phyloP scores from a whole-genome alignment of 2,329 filamentous ascomycete genomes.

The Talaromyces verruculosus region DNA sequence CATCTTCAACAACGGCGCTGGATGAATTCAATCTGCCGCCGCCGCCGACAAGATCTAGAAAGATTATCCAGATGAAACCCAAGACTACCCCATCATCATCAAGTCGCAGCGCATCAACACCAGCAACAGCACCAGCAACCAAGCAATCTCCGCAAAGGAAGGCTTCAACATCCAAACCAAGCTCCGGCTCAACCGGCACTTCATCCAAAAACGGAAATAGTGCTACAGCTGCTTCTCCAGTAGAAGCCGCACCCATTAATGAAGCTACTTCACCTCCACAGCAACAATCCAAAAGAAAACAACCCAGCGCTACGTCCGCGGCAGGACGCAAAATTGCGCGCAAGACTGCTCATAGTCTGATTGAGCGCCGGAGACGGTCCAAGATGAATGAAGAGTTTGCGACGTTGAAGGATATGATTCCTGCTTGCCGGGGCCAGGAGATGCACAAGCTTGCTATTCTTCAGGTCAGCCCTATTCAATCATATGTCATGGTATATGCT shows the following conservation, averaged over 20 bases:
- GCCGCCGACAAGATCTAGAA: conserved; percentile 85
- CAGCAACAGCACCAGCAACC: conserved; percentile 14
- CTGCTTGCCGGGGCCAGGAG: conserved; percentile 85
- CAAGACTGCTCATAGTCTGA: conserved; percentile 94
- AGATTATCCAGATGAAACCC: conserved; percentile 98
- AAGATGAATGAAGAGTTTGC: conserved; percentile 99
- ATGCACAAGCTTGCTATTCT: conserved; percentile 98
- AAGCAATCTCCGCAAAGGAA: conserved; percentile 14
- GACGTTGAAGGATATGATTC: conserved; percentile 90
- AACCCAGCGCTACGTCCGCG: conserved; percentile 71
- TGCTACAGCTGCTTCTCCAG: neutral
- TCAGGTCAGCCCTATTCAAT: conserved; percentile 54
- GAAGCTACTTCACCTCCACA: neutral
- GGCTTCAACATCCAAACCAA: conserved; percentile 3
- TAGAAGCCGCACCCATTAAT: neutral
- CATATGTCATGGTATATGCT: neutral
- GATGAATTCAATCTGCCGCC: conserved; percentile 76
- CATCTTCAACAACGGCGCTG: conserved; percentile 28
- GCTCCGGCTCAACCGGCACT: neutral
- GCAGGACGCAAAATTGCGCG: conserved; percentile 92
- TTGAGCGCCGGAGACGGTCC: conserved; percentile 81
- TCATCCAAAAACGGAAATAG: neutral
- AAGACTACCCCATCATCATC: conserved; percentile 46
- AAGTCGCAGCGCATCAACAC: conserved; percentile 28
- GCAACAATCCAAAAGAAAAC: conserved; percentile 67